These are phyloP conservation scores for Termitomyces sp. DNA, from an alignment of 768 basidiomycete genomes.

Conservation along the genomic window DNA sequence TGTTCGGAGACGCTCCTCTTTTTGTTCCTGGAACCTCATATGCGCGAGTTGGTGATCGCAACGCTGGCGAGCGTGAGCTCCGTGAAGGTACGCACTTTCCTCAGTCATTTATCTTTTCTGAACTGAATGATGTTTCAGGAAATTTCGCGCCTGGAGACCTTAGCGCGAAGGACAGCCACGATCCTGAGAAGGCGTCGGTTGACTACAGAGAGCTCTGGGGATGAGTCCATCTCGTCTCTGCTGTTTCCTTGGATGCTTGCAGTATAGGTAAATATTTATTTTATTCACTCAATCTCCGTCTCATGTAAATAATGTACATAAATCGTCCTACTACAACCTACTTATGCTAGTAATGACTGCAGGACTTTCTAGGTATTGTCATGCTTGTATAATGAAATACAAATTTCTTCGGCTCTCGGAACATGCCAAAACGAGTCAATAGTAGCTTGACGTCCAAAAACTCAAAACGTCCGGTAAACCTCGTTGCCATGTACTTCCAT, in stretches of 20 bases:
- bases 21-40: constrained; percentile 34
- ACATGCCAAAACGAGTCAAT: too few species aligned
- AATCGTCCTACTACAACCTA: not conserved
- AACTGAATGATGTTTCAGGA: constrained; percentile 4
- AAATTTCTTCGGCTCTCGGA: too few species aligned
- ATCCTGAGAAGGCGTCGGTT: constrained; percentile 2
- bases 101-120: not conserved
- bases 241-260: not conserved
- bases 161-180: constrained; percentile 6
- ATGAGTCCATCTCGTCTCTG: too few species aligned
- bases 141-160: constrained; percentile 21
- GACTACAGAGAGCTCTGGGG: not conserved
- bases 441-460: too few species aligned
- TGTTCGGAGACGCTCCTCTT: constrained; percentile 35
- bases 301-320: not conserved
- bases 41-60: constrained; percentile 30
- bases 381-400: not conserved
- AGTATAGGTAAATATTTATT: not conserved
- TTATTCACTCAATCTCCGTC: not conserved
- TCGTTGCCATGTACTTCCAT: too few species aligned
- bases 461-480: too few species aligned
- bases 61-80: constrained; percentile 33
- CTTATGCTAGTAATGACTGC: not conserved
- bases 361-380: not conserved
- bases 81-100: constrained; percentile 26